phyloP scores from a whole-genome alignment of 1,139 yeast genomes.

The Kurtzmaniella quercitrusa region DNA sequence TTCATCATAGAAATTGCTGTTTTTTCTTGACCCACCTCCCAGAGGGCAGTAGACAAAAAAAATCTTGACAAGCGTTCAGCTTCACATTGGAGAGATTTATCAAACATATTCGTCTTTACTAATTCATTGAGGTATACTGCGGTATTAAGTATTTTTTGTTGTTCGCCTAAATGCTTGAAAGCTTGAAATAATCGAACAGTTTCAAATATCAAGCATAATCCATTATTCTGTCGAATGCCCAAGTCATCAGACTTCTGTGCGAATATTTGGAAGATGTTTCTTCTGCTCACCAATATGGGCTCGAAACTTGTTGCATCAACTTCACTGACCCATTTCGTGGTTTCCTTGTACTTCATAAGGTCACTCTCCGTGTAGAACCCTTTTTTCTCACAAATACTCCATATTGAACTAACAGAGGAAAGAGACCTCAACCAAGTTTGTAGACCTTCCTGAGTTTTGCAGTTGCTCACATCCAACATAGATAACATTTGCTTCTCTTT shows the following conservation, averaged over 20 bases:
- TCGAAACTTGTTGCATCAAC: constrained; percentile 36
- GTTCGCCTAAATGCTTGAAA: constrained; percentile 29
- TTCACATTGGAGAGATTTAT: constrained; percentile 11
- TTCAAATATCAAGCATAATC: constrained; percentile 34
- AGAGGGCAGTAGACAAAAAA: constrained; percentile 52
- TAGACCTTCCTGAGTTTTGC: background rate
- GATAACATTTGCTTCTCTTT: background rate
- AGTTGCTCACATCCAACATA: background rate
- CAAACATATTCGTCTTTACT: constrained; percentile 16
- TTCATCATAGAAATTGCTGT: constrained; percentile 52
- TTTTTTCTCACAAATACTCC: constrained; percentile 12
- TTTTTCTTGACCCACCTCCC: constrained; percentile 53
- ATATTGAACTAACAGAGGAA: constrained; percentile 27
- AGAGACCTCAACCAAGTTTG: constrained; percentile 32
- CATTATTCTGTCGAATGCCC: constrained; percentile 10
- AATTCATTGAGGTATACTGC: constrained; percentile 42
- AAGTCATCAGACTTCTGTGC: constrained; percentile 7
- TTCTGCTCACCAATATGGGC: constrained; percentile 37
- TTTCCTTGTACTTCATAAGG: constrained; percentile 8
- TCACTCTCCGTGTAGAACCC: constrained; percentile 5
- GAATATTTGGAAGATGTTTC: constrained; percentile 26
- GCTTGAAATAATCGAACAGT: constrained; percentile 36
- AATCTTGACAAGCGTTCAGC: constrained; percentile 30
- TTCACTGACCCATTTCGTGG: constrained; percentile 35
- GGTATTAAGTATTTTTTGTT: constrained; percentile 49